Evolutionary conservation across 441 rosid species (phyloP).

Genomic region (Euphorbia schlechtendalii): DNA sequence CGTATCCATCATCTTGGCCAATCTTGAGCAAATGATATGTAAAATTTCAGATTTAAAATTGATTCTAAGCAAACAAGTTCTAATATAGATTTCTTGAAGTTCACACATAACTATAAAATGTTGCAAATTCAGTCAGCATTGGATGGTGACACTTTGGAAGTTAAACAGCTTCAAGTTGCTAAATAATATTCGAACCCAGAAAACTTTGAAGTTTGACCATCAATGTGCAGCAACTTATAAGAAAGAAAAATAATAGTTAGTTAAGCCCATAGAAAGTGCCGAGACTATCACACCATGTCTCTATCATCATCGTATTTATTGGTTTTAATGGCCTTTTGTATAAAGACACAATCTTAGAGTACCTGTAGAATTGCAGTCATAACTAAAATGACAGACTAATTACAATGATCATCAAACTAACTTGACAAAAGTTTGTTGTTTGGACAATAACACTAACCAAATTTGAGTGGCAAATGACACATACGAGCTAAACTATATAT

Average conservation of each 20-base stretch:
- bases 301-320: neutral
- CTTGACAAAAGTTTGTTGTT: neutral
- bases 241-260: neutral
- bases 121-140: neutral
- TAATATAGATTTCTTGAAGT: neutral
- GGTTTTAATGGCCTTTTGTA: neutral
- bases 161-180: constrained; percentile 2
- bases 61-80: neutral
- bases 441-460: neutral
- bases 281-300: neutral
- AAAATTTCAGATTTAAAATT: neutral
- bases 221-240: neutral
- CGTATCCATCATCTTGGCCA: constrained; percentile 1
- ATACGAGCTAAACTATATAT: neutral
- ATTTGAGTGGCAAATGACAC: neutral
- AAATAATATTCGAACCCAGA: neutral
- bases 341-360: neutral
- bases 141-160: neutral
- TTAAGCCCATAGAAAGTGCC: neutral
- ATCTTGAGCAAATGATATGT: neutral
- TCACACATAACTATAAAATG: neutral
- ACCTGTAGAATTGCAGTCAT: neutral
- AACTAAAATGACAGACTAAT: neutral
- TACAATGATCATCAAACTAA: neutral
- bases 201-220: neutral